A percentile compares a stretch with the other conserved stretches of the same genome.
phyloP scores from a whole-genome alignment of 768 basidiomycete genomes.

The Saitozyma podzolica region DNA sequence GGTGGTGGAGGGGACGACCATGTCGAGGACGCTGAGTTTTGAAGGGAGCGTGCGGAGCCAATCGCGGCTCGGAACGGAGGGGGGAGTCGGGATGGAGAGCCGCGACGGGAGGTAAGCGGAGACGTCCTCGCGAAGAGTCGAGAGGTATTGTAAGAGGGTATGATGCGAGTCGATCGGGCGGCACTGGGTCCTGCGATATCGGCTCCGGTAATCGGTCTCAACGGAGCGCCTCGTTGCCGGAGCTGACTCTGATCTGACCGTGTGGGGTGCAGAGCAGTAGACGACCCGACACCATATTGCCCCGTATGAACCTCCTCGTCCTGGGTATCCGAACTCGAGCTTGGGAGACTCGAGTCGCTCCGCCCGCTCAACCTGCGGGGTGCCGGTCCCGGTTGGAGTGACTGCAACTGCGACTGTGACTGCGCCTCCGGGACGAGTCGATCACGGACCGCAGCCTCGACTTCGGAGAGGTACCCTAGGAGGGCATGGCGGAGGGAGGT shows the following conservation, averaged over 20 bases:
- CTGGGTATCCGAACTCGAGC: slow-evolving; percentile 4
- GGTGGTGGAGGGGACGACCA: neutral
- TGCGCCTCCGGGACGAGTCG: slow-evolving; percentile 19
- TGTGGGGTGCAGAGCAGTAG: neutral
- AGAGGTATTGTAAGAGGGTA: slow-evolving; percentile 33
- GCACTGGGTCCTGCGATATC: neutral
- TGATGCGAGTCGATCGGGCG: neutral
- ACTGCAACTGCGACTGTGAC: neutral
- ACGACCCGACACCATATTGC: neutral
- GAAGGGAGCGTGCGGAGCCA: slow-evolving; percentile 20
- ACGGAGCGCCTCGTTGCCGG: neutral
- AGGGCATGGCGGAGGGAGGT: slow-evolving; percentile 41
- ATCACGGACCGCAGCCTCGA: slow-evolving; percentile 37
- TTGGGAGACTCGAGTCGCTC: neutral
- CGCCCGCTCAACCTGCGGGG: neutral
- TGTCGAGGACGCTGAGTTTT: neutral
- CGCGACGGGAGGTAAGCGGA: slow-evolving; percentile 29
- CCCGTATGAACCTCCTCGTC: neutral
- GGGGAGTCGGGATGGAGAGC: slow-evolving; percentile 14
- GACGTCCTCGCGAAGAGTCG: slow-evolving; percentile 40
- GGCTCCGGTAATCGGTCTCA: neutral
- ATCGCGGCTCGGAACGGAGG: slow-evolving; percentile 9
- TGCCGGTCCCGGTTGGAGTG: neutral
- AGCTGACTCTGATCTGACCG: neutral
- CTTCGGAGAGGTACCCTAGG: slow-evolving; percentile 48